These are phyloP conservation scores for Podosphaera fusca DNA, from an alignment of 2,329 filamentous ascomycete species.

Conservation along the genomic window DNA sequence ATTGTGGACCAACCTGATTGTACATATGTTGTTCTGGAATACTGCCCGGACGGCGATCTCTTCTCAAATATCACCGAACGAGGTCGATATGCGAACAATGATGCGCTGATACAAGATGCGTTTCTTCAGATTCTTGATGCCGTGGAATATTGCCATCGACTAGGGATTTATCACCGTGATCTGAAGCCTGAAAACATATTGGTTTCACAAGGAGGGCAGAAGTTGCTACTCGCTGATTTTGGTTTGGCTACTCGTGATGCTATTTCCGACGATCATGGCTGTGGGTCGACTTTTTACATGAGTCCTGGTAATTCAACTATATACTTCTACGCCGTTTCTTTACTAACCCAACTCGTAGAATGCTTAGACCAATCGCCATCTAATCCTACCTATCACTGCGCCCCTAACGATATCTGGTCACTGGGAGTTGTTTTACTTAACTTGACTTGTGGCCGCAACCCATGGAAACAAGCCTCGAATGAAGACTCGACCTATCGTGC, in stretches of 20 bases:
- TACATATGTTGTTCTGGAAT: constrained; percentile 91
- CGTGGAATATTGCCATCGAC: constrained; percentile 78
- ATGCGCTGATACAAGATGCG: constrained; percentile 61
- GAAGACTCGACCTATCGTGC: constrained; percentile 92
- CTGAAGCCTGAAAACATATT: constrained; percentile 96
- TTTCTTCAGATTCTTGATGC: constrained; percentile 94
- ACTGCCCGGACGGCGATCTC: constrained; percentile 86
- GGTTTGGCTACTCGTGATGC: constrained; percentile 72
- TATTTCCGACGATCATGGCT: constrained; percentile 82
- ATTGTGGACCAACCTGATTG: constrained; percentile 82
- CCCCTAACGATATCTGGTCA: constrained; percentile 92
- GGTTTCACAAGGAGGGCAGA: constrained; percentile 68
- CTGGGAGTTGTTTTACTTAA: constrained; percentile 97
- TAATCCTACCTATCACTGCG: constrained; percentile 66
- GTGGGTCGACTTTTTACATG: constrained; percentile 98
- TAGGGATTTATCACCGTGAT: constrained; percentile 91
- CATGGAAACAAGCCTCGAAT: constrained; percentile 87
- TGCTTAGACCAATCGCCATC: constrained; percentile 58
- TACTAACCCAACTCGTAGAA: constrained; percentile 33
- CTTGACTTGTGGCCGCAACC: constrained; percentile 90
- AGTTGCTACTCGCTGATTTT: constrained; percentile 92
- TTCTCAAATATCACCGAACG: constrained; percentile 96
- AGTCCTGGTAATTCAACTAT: constrained; percentile 56
- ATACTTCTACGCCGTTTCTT: constrained; percentile 5
- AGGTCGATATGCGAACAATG: constrained; percentile 81